phyloP scores from a whole-genome alignment of 2,329 filamentous ascomycete species.

The Arthroderma sp. region DNA sequence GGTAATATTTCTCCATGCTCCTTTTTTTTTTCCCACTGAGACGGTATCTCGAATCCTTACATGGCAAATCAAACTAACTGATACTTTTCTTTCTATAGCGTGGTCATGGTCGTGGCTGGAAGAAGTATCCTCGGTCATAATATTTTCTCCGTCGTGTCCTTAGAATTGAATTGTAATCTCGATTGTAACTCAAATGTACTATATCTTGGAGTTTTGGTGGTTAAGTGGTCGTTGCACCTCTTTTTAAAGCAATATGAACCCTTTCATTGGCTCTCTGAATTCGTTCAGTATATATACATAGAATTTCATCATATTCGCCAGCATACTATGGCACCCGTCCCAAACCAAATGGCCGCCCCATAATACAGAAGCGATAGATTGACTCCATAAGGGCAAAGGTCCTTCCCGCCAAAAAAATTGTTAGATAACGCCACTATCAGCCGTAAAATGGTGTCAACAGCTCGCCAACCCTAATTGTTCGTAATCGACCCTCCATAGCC shows the following conservation, averaged over 20 bases:
- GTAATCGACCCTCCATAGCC: slow-evolving; percentile 11
- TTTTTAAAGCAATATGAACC: background rate
- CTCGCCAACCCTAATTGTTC: slow-evolving; percentile 32
- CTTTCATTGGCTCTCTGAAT: background rate
- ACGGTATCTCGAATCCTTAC: background rate
- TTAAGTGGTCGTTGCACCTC: background rate
- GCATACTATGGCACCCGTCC: background rate
- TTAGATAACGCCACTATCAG: background rate
- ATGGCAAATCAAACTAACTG: background rate
- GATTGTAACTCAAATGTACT: slow-evolving; percentile 1
- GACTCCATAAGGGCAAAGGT: background rate
- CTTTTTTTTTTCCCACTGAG: slow-evolving; percentile 18
- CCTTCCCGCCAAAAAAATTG: background rate
- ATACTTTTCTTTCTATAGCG: slow-evolving; percentile 34
- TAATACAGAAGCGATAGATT: background rate
- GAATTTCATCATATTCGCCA: background rate
- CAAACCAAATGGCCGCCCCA: background rate
- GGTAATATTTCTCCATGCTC: slow-evolving; percentile 40
- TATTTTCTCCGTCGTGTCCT: background rate
- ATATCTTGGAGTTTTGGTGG: slow-evolving; percentile 1
- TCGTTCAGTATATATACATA: background rate
- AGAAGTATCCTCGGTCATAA: slow-evolving; percentile 54
- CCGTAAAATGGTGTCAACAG: slow-evolving; percentile 24
- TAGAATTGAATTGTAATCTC: background rate
- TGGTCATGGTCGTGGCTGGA: slow-evolving; percentile 63